Conservation (phyloP, 352 stramenopile species). For the Blastocystis sp. region DNA sequence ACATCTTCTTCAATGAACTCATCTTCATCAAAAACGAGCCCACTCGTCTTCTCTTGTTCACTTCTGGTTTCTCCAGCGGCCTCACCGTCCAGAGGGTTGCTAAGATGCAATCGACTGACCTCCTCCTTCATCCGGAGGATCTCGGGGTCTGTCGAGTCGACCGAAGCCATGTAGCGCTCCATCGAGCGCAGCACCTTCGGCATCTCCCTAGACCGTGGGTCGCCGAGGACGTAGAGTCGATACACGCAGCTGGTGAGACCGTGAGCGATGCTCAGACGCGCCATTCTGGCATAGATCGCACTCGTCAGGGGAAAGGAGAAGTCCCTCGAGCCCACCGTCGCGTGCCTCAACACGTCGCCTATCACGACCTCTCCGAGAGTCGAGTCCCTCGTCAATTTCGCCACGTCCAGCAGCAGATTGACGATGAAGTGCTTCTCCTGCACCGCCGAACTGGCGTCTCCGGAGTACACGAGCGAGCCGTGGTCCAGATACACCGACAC, state of each 20-base stretch:
- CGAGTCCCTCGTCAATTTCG: background rate
- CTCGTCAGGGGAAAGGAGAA: background rate
- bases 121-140: background rate
- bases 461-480: background rate
- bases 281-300: background rate
- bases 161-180: background rate
- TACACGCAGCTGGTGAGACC: background rate
- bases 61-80: background rate
- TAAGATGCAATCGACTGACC: background rate
- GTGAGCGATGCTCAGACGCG: background rate
- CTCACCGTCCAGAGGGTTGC: background rate
- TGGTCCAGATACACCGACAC: background rate
- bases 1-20: conserved; percentile 3
- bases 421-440: background rate
- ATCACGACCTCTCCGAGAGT: background rate
- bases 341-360: background rate
- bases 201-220: background rate
- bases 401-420: background rate
- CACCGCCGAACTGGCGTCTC: background rate
- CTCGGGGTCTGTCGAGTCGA: background rate
- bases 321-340: background rate
- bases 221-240: background rate
- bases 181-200: background rate
- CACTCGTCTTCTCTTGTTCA: background rate
- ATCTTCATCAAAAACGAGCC: background rate